Evolutionary conservation across 2,329 filamentous ascomycete species (phyloP).

Genomic region (Hortaea sp.): DNA sequence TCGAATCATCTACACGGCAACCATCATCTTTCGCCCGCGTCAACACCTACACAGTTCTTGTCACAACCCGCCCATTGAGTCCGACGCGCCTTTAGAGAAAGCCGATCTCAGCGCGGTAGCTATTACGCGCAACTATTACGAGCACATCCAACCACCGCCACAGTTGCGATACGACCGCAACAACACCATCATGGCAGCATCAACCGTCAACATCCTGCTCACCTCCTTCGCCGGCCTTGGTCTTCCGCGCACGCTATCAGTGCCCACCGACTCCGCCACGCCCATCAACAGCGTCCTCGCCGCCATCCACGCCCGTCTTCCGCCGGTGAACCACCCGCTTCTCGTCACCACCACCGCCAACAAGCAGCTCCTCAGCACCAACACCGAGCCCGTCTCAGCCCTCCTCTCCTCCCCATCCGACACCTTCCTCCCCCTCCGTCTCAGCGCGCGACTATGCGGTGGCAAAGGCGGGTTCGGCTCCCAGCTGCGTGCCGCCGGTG

Average conservation of each 20-base stretch:
- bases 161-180: no score
- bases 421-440: slow-evolving; percentile 71
- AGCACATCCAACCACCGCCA: no score
- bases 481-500: slow-evolving; percentile 89
- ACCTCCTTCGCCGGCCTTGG: slow-evolving; percentile 75
- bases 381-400: slow-evolving; percentile 46
- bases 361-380: slow-evolving; percentile 51
- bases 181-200: no score
- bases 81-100: no score
- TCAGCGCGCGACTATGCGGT: slow-evolving; percentile 70
- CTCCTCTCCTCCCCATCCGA: slow-evolving; percentile 43
- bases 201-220: slow-evolving; percentile 66
- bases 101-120: no score
- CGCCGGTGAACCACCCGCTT: slow-evolving; percentile 48
- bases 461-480: slow-evolving; percentile 98
- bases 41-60: no score
- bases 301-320: slow-evolving; percentile 52
- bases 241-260: slow-evolving; percentile 68
- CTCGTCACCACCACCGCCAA: slow-evolving; percentile 77
- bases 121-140: no score
- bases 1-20: no score
- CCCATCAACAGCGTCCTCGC: slow-evolving; percentile 57
- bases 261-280: slow-evolving; percentile 59
- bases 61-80: no score
- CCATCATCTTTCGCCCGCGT: no score